Conservation (phyloP, 1,284 basidiomycete genomes). For the Malassezia japonica region DNA sequence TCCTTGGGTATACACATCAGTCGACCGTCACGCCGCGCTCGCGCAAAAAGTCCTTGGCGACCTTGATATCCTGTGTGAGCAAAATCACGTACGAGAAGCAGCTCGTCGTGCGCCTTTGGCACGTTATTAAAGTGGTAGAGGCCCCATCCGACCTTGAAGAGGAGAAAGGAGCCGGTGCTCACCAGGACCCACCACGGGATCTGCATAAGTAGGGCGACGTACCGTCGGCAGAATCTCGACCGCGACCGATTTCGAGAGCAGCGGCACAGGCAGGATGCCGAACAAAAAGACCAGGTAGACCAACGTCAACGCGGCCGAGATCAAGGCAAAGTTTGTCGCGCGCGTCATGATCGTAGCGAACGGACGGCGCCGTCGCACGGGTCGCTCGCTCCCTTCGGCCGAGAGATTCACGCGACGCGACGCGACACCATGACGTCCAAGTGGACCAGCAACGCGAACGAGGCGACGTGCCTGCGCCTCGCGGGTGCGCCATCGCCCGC, state of each 20-base stretch:
- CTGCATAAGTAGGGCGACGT: slow-evolving; percentile 15
- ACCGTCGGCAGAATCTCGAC: slow-evolving; percentile 20
- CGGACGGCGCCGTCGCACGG: not conserved
- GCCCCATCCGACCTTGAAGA: slow-evolving; percentile 26
- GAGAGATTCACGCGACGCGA: not conserved
- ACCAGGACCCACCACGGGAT: slow-evolving; percentile 31
- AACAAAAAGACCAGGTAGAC: slow-evolving; percentile 22
- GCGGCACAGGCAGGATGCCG: slow-evolving; percentile 18
- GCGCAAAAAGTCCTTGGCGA: slow-evolving; percentile 25
- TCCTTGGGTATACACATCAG: slow-evolving; percentile 7
- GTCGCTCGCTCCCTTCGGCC: not conserved
- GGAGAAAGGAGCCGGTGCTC: slow-evolving; percentile 21
- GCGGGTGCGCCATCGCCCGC: slow-evolving; percentile 23
- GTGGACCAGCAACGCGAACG: slow-evolving; percentile 37
- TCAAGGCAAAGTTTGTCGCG: slow-evolving; percentile 13
- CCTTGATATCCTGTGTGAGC: slow-evolving; percentile 26
- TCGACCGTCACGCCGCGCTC: slow-evolving; percentile 24
- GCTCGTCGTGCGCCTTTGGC: slow-evolving; percentile 24
- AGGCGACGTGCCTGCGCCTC: slow-evolving; percentile 29
- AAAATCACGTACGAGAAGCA: slow-evolving; percentile 20
- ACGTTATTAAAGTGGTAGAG: slow-evolving; percentile 27
- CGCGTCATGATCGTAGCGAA: slow-evolving; percentile 16
- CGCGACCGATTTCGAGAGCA: slow-evolving; percentile 5
- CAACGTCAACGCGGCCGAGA: slow-evolving; percentile 2
- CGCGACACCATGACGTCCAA: slow-evolving; percentile 23